These are phyloP conservation scores for Apium graveolens DNA, from an alignment of 129 eudicot genomes.

Conservation along the genomic window DNA sequence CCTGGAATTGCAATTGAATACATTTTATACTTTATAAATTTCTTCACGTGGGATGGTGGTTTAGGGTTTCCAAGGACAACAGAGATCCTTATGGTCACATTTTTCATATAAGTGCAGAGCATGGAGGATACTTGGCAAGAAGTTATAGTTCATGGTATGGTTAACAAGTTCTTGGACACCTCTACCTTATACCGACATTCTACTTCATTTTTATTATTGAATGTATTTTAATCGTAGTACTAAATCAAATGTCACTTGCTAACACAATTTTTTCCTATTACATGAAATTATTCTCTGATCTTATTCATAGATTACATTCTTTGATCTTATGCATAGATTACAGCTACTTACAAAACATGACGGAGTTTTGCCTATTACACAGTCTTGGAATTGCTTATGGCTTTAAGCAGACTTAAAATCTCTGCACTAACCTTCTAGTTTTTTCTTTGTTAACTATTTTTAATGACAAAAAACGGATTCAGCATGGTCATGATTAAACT, in stretches of 20 bases:
- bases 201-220: no score
- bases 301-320: no score
- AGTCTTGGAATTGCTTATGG: background rate
- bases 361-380: background rate
- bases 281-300: no score
- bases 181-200: no score
- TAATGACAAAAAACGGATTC: no score
- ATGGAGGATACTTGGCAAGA: no score
- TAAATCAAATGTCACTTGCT: background rate
- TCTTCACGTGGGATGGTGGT: slow-evolving; percentile 93
- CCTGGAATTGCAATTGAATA: no score
- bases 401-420: background rate
- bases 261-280: no score
- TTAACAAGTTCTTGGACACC: background rate
- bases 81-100: slow-evolving; percentile 77
- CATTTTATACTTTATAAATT: background rate
- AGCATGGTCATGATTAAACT: no score
- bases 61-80: slow-evolving; percentile 61
- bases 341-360: background rate
- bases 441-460: no score
- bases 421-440: no score
- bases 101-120: slow-evolving; percentile 83
- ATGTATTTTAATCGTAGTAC: no score
- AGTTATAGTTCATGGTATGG: slow-evolving; percentile 80
- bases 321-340: background rate